A percentile compares a stretch with the other conserved stretches of the same genome.
Conservation (phyloP, 495 filamentous ascomycete species). For the Penicillium roqueforti region DNA sequence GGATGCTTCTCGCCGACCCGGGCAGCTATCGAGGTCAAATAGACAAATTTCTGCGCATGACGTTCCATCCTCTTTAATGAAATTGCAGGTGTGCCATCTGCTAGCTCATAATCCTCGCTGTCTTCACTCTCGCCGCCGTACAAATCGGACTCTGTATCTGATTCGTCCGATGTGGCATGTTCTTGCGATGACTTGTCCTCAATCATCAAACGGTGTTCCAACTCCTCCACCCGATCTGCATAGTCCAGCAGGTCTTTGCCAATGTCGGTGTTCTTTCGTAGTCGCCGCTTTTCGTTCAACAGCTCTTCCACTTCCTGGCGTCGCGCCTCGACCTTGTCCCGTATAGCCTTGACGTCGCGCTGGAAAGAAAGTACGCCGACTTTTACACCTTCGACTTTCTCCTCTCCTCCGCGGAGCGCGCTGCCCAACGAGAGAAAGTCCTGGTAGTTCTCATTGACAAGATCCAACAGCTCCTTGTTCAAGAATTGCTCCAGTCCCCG, state of each 20-base stretch:
- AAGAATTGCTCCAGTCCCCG: conserved; percentile 69
- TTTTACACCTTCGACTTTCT: conserved; percentile 84
- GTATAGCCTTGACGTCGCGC: conserved; percentile 65
- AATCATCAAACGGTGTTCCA: conserved; percentile 70
- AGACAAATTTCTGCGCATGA: conserved; percentile 55
- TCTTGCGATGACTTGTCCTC: conserved; percentile 20
- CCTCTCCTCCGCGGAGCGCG: conserved; percentile 81
- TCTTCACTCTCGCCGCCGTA: conserved; percentile 51
- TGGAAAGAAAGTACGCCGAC: conserved; percentile 82
- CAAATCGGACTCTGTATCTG: conserved; percentile 37
- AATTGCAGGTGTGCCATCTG: conserved; percentile 39
- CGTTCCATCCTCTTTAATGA: conserved; percentile 50
- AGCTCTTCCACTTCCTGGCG: conserved; percentile 50
- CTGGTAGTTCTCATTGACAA: conserved; percentile 90
- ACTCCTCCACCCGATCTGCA: conserved; percentile 62
- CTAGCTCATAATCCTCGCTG: conserved; percentile 49
- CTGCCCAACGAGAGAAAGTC: conserved; percentile 82
- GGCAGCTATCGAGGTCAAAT: conserved; percentile 47
- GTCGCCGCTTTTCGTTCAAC: conserved; percentile 50
- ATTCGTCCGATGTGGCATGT: conserved; percentile 15
- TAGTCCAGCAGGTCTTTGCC: conserved; percentile 68
- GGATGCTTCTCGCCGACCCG: conserved; percentile 59
- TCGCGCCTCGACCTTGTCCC: conserved; percentile 49
- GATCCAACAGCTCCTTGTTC: conserved; percentile 78
- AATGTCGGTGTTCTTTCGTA: conserved; percentile 49